A percentile compares a stretch with the other conserved stretches of the same genome.
These are phyloP conservation scores for Pigoraptor vietnamica DNA, from an alignment of 78 protist genomes.

Conservation along the genomic window DNA sequence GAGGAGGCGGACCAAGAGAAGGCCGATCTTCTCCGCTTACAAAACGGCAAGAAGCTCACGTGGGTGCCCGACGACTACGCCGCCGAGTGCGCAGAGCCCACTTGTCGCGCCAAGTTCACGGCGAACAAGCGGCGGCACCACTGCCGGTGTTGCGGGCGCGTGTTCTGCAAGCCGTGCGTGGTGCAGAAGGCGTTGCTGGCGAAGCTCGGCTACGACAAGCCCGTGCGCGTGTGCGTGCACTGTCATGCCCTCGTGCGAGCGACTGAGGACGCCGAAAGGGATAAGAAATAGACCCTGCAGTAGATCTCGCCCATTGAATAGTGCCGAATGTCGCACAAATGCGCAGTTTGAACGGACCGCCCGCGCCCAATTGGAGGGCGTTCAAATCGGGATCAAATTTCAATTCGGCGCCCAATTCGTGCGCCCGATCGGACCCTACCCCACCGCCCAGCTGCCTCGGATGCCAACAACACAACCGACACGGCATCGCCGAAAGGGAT, in stretches of 20 bases:
- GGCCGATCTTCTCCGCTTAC: neutral
- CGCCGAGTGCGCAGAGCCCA: neutral
- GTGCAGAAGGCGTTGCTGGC: neutral
- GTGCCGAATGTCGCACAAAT: no score
- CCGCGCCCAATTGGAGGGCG: no score
- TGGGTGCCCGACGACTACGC: neutral
- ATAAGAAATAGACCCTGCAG: neutral
- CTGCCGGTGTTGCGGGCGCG: constrained; percentile 22
- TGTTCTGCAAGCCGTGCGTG: constrained; percentile 6
- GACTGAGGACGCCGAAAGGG: neutral
- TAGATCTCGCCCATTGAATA: no score
- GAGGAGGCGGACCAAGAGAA: neutral
- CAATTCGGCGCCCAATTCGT: no score
- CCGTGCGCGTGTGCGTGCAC: constrained; percentile 3
- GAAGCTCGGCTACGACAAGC: neutral
- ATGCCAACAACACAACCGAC: no score
- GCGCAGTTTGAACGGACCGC: no score
- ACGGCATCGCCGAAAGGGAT: no score
- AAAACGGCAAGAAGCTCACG: neutral
- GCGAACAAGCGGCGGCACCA: constrained; percentile 13
- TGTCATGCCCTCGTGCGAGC: neutral
- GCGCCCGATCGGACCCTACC: no score
- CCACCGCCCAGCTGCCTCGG: no score
- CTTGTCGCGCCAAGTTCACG: constrained; percentile 5
- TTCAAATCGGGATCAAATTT: no score